phyloP scores from a whole-genome alignment of 176 grass and related monocot genomes.

The Cenchrus americanus region DNA sequence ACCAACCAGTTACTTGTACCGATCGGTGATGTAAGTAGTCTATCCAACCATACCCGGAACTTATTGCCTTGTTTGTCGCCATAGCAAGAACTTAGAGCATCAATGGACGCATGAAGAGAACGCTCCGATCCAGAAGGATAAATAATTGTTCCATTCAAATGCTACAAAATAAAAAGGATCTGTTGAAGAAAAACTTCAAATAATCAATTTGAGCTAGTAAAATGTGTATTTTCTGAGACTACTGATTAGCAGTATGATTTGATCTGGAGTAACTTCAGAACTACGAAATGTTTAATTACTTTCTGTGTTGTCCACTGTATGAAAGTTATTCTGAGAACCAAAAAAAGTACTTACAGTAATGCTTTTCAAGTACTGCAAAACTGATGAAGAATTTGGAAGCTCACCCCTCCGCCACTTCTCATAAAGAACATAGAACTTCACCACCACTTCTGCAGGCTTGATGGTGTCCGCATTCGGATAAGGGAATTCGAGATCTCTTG shows the following conservation, averaged over 20 bases:
- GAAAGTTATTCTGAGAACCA: not conserved
- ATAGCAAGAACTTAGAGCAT: slow-evolving; percentile 58
- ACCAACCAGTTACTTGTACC: slow-evolving; percentile 70
- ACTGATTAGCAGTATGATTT: not conserved
- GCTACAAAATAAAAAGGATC: slow-evolving; percentile 46
- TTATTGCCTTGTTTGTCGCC: slow-evolving; percentile 67
- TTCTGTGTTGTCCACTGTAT: slow-evolving; percentile 14
- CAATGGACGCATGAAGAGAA: slow-evolving; percentile 63
- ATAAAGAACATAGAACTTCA: slow-evolving; percentile 83
- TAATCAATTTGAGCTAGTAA: not conserved
- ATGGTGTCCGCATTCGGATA: slow-evolving; percentile 48
- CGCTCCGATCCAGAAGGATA: slow-evolving; percentile 75
- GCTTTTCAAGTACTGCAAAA: slow-evolving; percentile 61
- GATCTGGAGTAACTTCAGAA: not conserved
- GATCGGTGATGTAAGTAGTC: slow-evolving; percentile 62
- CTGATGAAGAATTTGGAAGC: slow-evolving; percentile 56
- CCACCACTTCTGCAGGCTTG: slow-evolving; percentile 60
- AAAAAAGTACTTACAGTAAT: slow-evolving; percentile 64
- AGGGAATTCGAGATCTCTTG: slow-evolving; percentile 66
- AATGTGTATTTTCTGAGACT: not conserved
- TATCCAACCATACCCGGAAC: slow-evolving; percentile 84
- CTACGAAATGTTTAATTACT: slow-evolving; percentile 1
- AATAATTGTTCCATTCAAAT: slow-evolving; percentile 64
- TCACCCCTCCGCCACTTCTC: slow-evolving; percentile 81
- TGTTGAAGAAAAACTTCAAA: slow-evolving; percentile 38